Conservation (phyloP, 2,329 filamentous ascomycete species). For the Pseudophaeomoniella oleicola region DNA sequence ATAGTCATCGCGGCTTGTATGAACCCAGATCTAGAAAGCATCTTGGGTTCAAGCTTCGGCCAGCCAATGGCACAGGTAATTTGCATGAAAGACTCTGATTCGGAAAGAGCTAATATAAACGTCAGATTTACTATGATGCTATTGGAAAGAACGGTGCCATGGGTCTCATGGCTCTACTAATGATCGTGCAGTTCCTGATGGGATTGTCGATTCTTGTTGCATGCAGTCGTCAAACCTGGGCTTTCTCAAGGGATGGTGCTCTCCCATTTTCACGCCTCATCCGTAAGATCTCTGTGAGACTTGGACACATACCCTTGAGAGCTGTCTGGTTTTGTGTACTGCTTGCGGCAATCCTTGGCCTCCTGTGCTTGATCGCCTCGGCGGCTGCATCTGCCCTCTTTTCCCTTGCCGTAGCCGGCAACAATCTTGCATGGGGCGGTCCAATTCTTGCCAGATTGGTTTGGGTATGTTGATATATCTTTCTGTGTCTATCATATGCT, state of each 20-base stretch:
- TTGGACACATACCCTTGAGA: slow-evolving; percentile 44
- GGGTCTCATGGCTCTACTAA: slow-evolving; percentile 43
- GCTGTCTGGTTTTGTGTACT: slow-evolving; percentile 40
- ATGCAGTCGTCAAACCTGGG: slow-evolving; percentile 47
- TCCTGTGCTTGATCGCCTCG: slow-evolving; percentile 42
- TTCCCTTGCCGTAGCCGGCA: slow-evolving; percentile 43
- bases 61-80: slow-evolving; percentile 38
- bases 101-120: slow-evolving; percentile 6
- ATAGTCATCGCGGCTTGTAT: slow-evolving; percentile 46
- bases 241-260: slow-evolving; percentile 47
- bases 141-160: slow-evolving; percentile 44
- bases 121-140: slow-evolving; percentile 45
- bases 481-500: no score
- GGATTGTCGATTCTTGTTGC: slow-evolving; percentile 36
- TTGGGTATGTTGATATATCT: not conserved
- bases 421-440: slow-evolving; percentile 45
- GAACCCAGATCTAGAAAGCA: slow-evolving; percentile 33
- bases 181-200: slow-evolving; percentile 49
- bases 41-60: slow-evolving; percentile 36
- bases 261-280: slow-evolving; percentile 46
- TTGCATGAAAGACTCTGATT: no score
- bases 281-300: slow-evolving; percentile 37
- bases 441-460: slow-evolving; percentile 18
- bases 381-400: slow-evolving; percentile 46
- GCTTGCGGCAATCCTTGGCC: slow-evolving; percentile 37